Conservation (phyloP, 2,329 filamentous ascomycete genomes). For the Nectriaceae sp. region DNA sequence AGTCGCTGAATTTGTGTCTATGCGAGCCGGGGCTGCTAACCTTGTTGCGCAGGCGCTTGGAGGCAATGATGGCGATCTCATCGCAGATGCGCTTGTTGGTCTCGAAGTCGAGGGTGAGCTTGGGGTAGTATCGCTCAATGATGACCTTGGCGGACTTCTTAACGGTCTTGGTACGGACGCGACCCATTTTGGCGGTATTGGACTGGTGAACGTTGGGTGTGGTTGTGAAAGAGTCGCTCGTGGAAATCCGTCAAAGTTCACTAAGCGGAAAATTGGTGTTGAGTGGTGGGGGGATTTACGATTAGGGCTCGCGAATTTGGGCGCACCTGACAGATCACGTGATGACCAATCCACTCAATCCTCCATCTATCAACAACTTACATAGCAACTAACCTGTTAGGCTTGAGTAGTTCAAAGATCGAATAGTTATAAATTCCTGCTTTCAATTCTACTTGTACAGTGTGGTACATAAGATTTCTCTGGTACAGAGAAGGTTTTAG, state of each 20-base stretch:
- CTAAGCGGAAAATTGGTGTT: conserved; percentile 32
- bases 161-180: conserved; percentile 70
- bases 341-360: conserved; percentile 7
- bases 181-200: conserved; percentile 66
- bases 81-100: conserved; percentile 99
- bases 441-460: conserved; percentile 36
- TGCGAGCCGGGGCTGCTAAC: conserved; percentile 47
- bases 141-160: conserved; percentile 96
- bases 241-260: conserved; percentile 17
- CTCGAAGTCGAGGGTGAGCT: conserved; percentile 99
- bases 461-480: conserved; percentile 29
- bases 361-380: neutral
- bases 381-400: neutral
- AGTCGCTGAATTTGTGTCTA: conserved; percentile 12
- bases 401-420: neutral
- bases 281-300: conserved; percentile 22
- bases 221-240: conserved; percentile 31
- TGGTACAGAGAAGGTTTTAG: conserved; percentile 16
- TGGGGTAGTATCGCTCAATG: conserved; percentile 98
- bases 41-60: conserved; percentile 99
- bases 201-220: conserved; percentile 38
- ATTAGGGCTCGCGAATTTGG: conserved; percentile 32
- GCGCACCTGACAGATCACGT: conserved; percentile 28
- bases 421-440: conserved; percentile 27
- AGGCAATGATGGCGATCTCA: conserved; percentile 99